These are phyloP conservation scores for Umbelopsis sp. DNA, from an alignment of 192 early-diverging fungal species.

Conservation along the genomic window DNA sequence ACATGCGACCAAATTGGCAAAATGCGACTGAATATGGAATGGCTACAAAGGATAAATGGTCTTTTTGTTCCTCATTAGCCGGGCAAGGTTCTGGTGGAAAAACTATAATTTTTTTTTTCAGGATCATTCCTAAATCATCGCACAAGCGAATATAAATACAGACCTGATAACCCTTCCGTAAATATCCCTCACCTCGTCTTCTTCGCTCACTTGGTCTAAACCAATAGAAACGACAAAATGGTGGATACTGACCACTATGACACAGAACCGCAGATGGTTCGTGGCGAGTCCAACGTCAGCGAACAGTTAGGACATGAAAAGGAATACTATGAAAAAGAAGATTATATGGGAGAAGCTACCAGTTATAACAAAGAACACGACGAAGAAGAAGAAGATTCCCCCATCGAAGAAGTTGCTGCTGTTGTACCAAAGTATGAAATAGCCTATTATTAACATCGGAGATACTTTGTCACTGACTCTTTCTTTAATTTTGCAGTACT, in stretches of 20 bases:
- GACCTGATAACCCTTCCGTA: not conserved
- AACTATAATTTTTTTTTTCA: no score
- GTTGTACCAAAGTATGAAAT: constrained; percentile 43
- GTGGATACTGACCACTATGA: not conserved
- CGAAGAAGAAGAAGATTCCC: constrained; percentile 49
- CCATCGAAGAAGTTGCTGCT: constrained; percentile 48
- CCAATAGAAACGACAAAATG: not conserved
- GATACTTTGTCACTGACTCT: not conserved
- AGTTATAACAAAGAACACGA: constrained; percentile 14
- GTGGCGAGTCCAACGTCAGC: not conserved
- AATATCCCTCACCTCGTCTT: not conserved
- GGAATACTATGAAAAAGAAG: constrained; percentile 4
- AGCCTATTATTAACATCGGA: not conserved
- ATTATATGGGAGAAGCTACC: not conserved
- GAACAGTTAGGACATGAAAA: not conserved
- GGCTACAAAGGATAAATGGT: not conserved
- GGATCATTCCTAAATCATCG: no score
- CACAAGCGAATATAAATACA: not conserved
- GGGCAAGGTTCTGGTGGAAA: no score
- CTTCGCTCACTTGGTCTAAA: not conserved
- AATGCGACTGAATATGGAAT: not conserved
- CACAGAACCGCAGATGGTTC: not conserved
- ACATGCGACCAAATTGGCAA: not conserved
- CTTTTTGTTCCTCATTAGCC: no score
- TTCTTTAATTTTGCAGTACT: constrained; percentile 33